phyloP scores from a whole-genome alignment of 495 filamentous ascomycete species.

The Talaromyces thailandensis region DNA sequence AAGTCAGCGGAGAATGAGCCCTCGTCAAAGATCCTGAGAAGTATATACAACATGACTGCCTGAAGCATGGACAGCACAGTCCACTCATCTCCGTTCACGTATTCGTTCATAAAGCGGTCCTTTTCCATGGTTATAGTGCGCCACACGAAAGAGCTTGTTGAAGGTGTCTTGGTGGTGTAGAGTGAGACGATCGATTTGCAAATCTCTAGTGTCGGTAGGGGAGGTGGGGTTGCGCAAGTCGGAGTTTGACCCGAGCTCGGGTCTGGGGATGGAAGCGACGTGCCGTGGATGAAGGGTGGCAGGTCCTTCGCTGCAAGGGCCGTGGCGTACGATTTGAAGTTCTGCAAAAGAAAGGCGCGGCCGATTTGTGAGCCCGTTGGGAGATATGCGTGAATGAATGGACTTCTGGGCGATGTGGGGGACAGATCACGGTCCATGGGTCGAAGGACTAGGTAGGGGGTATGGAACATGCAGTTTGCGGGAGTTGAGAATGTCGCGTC shows the following conservation, averaged over 20 bases:
- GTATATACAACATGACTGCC: not conserved
- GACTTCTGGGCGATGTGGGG: not conserved
- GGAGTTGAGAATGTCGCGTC: not conserved
- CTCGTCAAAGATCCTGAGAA: not conserved
- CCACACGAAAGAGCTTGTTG: not conserved
- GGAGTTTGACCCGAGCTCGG: not conserved
- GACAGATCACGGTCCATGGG: not conserved
- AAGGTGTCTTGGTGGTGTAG: not conserved
- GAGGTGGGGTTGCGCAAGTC: not conserved
- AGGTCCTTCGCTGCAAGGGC: not conserved
- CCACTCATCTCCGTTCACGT: not conserved
- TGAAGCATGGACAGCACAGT: not conserved
- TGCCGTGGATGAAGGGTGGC: not conserved
- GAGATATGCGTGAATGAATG: not conserved
- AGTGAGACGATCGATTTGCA: not conserved
- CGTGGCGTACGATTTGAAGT: not conserved
- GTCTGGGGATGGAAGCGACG: not conserved
- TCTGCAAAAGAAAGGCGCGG: not conserved
- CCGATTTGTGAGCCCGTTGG: not conserved
- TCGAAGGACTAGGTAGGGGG: not conserved
- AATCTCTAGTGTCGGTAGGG: not conserved
- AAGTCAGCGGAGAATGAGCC: not conserved
- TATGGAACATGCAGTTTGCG: not conserved
- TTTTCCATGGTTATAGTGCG: not conserved
- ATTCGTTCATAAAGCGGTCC: not conserved